Evolutionary conservation across 805 yeast species (phyloP), one percentile per base, ranked within the genome.

Genomic region (Tetrapisispora nanseiensis): DNA sequence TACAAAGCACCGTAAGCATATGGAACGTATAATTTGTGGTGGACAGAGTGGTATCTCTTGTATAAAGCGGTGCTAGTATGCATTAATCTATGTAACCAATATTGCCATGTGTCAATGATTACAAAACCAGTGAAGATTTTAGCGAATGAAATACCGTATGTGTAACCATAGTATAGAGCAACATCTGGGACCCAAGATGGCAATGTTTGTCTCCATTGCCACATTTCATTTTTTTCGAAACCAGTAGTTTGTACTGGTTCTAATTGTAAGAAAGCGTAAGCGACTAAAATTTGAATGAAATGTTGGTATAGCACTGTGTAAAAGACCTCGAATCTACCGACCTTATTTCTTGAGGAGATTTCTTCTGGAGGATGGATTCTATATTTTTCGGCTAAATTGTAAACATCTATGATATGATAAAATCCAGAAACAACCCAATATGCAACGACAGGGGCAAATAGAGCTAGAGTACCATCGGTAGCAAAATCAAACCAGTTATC

Each of bases 1-100:
- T 86, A 92, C 26, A 92, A 71, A 2, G 98, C 98, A 40, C 98
- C 98, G 63, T 73, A 89, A 1, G 97, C 97, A 62, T 87, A 92
- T 8, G 98, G 98, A 29, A 92, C 96, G 53, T 92, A 90, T 39
- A 92, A 70, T 42, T 90, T 70, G 65, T 92, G 98, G 65, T 92
- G 98, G 51, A 95, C 80, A 6, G 97, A 86, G 63, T 92, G 98
- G 70, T 86, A 85, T 41, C 77, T 67, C 48, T 74, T 75, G 72
- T 92, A 92, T 38, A 89, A 67, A 42, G 70, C 66, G 58, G 79
- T 80, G 71, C 84, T 84, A 58, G 71, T 55, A 60, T 92, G 98
- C 97, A 92, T 89, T 49, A 72, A 59, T 47, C 95, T 74, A 62
- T 92, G 98, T 48, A 89, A 69, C 71, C 78, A 77, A 63, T 84